Evolutionary conservation across 2,329 filamentous ascomycete species (phyloP), one percentile per base, ranked within the genome.

Genomic region (Hypoxylon sp.): DNA sequence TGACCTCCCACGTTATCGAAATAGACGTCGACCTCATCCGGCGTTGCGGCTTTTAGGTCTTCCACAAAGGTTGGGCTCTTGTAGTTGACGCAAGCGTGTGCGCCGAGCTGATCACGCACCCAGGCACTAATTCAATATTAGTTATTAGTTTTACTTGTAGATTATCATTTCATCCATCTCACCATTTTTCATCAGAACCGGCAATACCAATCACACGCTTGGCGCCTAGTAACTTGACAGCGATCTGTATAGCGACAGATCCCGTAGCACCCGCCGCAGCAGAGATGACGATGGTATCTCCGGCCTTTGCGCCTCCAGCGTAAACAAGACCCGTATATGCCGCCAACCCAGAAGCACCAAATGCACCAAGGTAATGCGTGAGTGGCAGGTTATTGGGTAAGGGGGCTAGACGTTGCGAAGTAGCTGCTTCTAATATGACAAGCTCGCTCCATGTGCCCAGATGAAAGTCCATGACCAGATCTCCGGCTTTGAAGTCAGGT

Each of bases 11-110:
- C 82, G 65, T 85, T 85, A 72, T 86, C 84, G 60, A 82, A 84
- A 71, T 83, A 86, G 6, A 86, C 78, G 13, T 87, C 83, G 1
- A 85, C 84, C 70, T 81, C 84, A n/a, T 80, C 80, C 1, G 81
- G 79, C 0, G 84, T 86, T 3, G 80, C 84, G 9, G 79, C 78
- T 63, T 76, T 75, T 1, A 88, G 77, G 23, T 86, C 80, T 58
- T 82, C 72, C 43, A 79, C 77, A 70, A 87, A 88, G 2, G 77
- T 77, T 0, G 79, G 63, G 5, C 78, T 77, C 72, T 86, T 86
- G 76, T 88, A 88, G 78, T 88, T 86, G 62, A 89, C 69, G 71
- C 85, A 86, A 5, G 82, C 75, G 72, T 89, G 84, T 5, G 84
- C 84, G 5, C 85, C 85, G 0, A 87, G 78, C 49, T 75, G 76